phyloP scores from a whole-genome alignment of 2,329 filamentous ascomycete species.

The Colletotrichum melonis region DNA sequence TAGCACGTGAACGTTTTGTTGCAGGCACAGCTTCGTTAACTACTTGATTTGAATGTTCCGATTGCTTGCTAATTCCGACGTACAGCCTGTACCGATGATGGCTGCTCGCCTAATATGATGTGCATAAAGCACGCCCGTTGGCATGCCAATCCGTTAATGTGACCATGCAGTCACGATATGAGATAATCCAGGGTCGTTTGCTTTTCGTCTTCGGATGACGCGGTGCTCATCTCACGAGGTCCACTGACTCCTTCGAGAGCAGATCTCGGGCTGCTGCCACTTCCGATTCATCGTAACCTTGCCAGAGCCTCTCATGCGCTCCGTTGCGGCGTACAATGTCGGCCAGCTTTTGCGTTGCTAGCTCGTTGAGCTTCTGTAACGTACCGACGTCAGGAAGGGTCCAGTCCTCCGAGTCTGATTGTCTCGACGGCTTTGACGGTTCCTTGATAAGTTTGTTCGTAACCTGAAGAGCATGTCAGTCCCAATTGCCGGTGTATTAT shows the following conservation, averaged over 20 bases:
- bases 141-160: constrained; percentile 15
- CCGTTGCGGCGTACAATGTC: constrained; percentile 78
- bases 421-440: constrained; percentile 55
- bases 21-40: background rate
- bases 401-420: constrained; percentile 60
- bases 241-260: constrained; percentile 63
- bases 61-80: constrained; percentile 12
- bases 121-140: constrained; percentile 10
- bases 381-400: constrained; percentile 67
- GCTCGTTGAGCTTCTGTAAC: constrained; percentile 75
- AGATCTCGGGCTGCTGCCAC: constrained; percentile 77
- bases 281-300: constrained; percentile 78
- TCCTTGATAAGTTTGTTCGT: constrained; percentile 62
- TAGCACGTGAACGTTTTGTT: constrained; percentile 9
- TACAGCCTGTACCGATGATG: background rate
- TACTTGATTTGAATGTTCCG: constrained; percentile 10
- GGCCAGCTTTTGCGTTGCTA: constrained; percentile 78
- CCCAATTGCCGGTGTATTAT: background rate
- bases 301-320: constrained; percentile 73
- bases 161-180: constrained; percentile 6
- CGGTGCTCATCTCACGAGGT: constrained; percentile 53
- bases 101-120: background rate
- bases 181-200: background rate
- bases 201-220: background rate
- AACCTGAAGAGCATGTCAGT: constrained; percentile 48